Evolutionary conservation across 495 filamentous ascomycete species (phyloP).

Genomic region (Neurospora sp.): DNA sequence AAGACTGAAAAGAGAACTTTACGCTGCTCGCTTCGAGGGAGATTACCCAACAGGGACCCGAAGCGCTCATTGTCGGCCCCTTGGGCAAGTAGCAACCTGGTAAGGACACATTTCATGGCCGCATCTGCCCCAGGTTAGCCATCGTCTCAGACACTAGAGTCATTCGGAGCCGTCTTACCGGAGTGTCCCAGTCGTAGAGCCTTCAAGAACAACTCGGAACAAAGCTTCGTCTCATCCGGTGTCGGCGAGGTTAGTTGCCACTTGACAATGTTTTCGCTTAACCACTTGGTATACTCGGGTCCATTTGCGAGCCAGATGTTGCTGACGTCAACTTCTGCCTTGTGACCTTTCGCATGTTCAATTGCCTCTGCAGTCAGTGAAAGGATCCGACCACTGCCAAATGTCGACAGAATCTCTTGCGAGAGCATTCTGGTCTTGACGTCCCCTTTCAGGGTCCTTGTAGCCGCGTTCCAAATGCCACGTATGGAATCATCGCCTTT

Average conservation of each 20-base stretch:
- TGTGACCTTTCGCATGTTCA: slow-evolving; percentile 32
- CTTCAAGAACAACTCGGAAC: slow-evolving; percentile 53
- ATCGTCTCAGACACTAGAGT: slow-evolving; percentile 5
- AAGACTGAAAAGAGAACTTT: slow-evolving; percentile 48
- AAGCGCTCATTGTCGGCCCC: slow-evolving; percentile 22
- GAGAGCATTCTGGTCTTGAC: slow-evolving; percentile 14
- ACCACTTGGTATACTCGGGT: slow-evolving; percentile 57
- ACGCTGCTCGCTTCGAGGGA: slow-evolving; percentile 49
- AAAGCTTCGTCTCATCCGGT: slow-evolving; percentile 40
- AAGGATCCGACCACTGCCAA: slow-evolving; percentile 63
- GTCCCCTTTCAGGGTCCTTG: slow-evolving; percentile 1
- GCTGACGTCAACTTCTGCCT: slow-evolving; percentile 6
- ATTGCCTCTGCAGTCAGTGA: slow-evolving; percentile 69
- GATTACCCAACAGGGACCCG: slow-evolving; percentile 31
- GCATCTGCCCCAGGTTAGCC: slow-evolving; percentile 36
- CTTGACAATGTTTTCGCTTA: slow-evolving; percentile 53
- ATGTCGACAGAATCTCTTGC: slow-evolving; percentile 38
- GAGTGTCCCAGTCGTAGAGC: slow-evolving; percentile 63
- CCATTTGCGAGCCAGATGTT: slow-evolving; percentile 58
- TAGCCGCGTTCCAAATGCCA: slow-evolving; percentile 38
- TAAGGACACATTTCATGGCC: slow-evolving; percentile 41
- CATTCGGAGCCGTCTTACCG: slow-evolving; percentile 36
- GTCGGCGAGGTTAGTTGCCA: slow-evolving; percentile 32
- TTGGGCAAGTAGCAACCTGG: slow-evolving; percentile 34
- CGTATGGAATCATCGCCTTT: slow-evolving; percentile 42